Evolutionary conservation across 2,329 filamentous ascomycete genomes (phyloP).

Genomic region (Botrytis aclada): DNA sequence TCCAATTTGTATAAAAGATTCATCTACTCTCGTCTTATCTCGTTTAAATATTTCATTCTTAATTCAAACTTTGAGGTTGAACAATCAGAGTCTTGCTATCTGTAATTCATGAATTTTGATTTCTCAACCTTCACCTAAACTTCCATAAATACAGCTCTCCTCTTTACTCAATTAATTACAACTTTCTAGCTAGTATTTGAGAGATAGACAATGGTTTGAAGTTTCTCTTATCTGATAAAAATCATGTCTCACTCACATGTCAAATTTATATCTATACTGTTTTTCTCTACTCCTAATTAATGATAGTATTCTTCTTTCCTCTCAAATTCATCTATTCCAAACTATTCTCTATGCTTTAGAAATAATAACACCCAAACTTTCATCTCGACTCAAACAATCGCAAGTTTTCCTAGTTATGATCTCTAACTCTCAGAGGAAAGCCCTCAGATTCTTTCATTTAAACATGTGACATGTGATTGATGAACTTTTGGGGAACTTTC

Average conservation of each 20-base stretch:
- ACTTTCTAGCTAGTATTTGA: background rate
- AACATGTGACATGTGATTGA: background rate
- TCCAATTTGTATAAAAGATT: background rate
- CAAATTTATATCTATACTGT: accelerated
- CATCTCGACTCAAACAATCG: background rate
- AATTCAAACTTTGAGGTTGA: background rate
- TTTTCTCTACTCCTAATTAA: background rate
- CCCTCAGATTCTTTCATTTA: background rate
- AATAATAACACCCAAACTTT: background rate
- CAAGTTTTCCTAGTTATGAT: background rate
- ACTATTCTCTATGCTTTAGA: background rate
- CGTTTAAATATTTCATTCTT: background rate
- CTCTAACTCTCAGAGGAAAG: background rate
- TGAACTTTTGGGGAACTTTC: background rate
- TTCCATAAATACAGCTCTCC: background rate
- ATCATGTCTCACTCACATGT: background rate
- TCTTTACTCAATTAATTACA: background rate
- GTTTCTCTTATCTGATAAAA: background rate
- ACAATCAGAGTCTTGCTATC: background rate
- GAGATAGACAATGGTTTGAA: background rate
- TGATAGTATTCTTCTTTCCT: accelerated
- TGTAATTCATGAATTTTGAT: background rate
- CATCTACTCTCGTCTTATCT: background rate
- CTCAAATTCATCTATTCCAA: background rate
- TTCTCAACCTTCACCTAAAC: background rate